Percentiles rank a stretch among this genome's conserved stretches.
phyloP scores from a whole-genome alignment of 1,284 basidiomycete genomes.

The Naganishia cerealis region DNA sequence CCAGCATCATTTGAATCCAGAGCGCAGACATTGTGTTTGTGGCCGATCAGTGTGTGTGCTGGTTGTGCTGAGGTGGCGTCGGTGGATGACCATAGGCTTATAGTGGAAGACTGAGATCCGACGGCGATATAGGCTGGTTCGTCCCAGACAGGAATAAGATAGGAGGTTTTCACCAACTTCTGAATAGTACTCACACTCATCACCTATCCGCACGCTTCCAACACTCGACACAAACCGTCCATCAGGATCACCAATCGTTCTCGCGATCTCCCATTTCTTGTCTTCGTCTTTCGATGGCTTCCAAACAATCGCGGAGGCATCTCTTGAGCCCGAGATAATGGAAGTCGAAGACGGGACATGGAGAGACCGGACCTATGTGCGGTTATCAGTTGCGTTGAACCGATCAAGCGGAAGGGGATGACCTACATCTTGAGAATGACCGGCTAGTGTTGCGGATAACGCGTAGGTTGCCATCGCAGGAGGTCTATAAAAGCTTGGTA shows the following conservation, averaged over 20 bases:
- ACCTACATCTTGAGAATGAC: constrained; percentile 19
- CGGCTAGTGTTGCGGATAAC: constrained; percentile 10
- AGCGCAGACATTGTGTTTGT: constrained; percentile 86
- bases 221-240: constrained; percentile 63
- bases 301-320: constrained; percentile 86
- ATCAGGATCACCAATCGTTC: constrained; percentile 77
- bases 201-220: constrained; percentile 43
- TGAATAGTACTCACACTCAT: constrained; percentile 44
- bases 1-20: constrained; percentile 70
- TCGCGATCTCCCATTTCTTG: constrained; percentile 67
- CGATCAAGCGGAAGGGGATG: not conserved
- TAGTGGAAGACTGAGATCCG: constrained; percentile 78
- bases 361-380: constrained; percentile 68
- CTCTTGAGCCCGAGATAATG: constrained; percentile 82
- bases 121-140: constrained; percentile 74
- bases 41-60: constrained; percentile 77
- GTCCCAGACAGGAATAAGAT: constrained; percentile 27
- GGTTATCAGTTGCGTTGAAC: constrained; percentile 10
- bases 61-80: constrained; percentile 65
- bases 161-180: not conserved
- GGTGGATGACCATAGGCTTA: constrained; percentile 73
- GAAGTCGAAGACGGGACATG: constrained; percentile 67
- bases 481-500: not conserved
- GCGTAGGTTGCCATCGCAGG: not conserved
- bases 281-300: constrained; percentile 59